A percentile compares a stretch with the other conserved stretches of the same genome.
These are phyloP conservation scores for Phytopythium mirpurense DNA, from an alignment of 352 stramenopile species.

Conservation along the genomic window DNA sequence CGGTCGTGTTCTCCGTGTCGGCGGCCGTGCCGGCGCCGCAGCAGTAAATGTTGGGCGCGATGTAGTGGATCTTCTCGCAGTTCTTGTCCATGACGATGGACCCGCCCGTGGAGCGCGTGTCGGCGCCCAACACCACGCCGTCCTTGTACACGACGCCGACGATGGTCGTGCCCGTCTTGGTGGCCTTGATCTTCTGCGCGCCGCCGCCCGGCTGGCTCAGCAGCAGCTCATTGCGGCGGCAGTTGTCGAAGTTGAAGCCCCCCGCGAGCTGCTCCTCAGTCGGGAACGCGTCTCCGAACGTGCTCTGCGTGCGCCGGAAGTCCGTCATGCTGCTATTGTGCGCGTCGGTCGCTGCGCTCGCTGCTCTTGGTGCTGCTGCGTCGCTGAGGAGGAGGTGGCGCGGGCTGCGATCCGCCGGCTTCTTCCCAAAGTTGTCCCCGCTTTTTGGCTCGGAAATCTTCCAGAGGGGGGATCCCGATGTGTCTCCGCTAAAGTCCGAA, in stretches of 20 bases:
- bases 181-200: constrained; percentile 63
- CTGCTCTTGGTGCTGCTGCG: constrained; percentile 8
- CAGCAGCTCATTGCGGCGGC: constrained; percentile 90
- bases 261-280: constrained; percentile 48
- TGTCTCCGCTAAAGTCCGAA: background rate
- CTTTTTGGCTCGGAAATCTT: constrained; percentile 13
- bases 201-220: constrained; percentile 37
- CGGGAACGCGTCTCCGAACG: constrained; percentile 68
- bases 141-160: constrained; percentile 35
- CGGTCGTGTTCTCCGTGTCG: constrained; percentile 94
- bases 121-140: constrained; percentile 95
- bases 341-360: background rate
- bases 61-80: constrained; percentile 99
- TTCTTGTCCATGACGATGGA: constrained; percentile 98
- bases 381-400: constrained; percentile 9
- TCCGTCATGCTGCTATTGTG: constrained; percentile 47
- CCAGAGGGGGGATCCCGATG: constrained; percentile 18
- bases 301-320: constrained; percentile 79
- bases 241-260: constrained; percentile 93
- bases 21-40: constrained; percentile 96
- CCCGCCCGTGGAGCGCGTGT: constrained; percentile 96
- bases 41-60: constrained; percentile 99
- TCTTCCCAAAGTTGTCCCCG: background rate
- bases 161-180: constrained; percentile 90
- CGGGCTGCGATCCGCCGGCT: constrained; percentile 15